Percentiles rank a stretch among this genome's conserved stretches.
These are phyloP conservation scores for Pseudogymnoascus sp. DNA, from an alignment of 2,329 filamentous ascomycete species.

Conservation along the genomic window DNA sequence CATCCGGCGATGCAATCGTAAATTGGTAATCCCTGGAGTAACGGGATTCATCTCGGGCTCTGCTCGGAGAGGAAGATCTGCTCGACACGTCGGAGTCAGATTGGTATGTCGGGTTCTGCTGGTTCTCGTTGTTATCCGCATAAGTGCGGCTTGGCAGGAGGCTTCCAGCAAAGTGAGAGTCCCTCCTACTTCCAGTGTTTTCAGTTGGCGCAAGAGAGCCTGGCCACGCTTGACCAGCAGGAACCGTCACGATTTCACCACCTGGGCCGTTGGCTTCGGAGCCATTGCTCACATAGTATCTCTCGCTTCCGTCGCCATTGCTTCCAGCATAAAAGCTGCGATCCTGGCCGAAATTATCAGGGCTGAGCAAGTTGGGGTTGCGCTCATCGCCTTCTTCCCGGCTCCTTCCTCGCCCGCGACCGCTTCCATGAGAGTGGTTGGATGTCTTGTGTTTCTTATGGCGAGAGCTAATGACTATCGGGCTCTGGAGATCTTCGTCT, in stretches of 20 bases:
- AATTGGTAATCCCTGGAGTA: slow-evolving; percentile 92
- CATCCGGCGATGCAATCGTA: slow-evolving; percentile 88
- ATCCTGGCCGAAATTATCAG: slow-evolving; percentile 49
- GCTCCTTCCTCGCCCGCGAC: slow-evolving; percentile 35
- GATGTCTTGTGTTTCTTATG: slow-evolving; percentile 81
- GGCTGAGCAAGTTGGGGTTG: slow-evolving; percentile 37
- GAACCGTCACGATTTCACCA: slow-evolving; percentile 75
- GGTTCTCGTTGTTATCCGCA: slow-evolving; percentile 32
- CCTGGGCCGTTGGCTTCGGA: slow-evolving; percentile 68
- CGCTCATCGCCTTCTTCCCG: slow-evolving; percentile 40
- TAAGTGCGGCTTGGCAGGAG: slow-evolving; percentile 33
- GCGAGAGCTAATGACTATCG: slow-evolving; percentile 72
- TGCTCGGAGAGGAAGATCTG: slow-evolving; percentile 51
- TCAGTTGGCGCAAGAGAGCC: slow-evolving; percentile 28
- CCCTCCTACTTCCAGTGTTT: slow-evolving; percentile 38
- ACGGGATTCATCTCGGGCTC: slow-evolving; percentile 61
- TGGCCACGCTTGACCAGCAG: slow-evolving; percentile 47
- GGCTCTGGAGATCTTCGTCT: slow-evolving; percentile 89
- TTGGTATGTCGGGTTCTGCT: slow-evolving; percentile 31
- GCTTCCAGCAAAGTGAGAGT: slow-evolving; percentile 47
- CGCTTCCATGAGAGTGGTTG: slow-evolving; percentile 39
- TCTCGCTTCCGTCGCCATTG: slow-evolving; percentile 63
- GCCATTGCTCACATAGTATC: slow-evolving; percentile 65
- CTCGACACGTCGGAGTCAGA: slow-evolving; percentile 54
- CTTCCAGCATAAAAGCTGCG: slow-evolving; percentile 61